phyloP scores from a whole-genome alignment of 176 grass and related monocot genomes.

The Stipa capillata region DNA sequence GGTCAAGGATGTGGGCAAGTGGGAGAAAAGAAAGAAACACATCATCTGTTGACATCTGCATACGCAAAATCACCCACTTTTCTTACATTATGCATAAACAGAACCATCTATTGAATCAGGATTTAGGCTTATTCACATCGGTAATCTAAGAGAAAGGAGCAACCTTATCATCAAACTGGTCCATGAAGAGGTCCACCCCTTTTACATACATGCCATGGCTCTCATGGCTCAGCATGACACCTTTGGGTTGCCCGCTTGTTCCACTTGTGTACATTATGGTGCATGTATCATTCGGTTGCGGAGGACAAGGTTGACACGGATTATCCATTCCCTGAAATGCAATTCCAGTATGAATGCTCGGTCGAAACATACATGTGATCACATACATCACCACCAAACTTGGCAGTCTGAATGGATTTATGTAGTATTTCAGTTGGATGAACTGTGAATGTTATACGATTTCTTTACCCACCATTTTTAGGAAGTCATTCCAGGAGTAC shows the following conservation, averaged over 20 bases:
- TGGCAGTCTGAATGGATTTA: slow-evolving; percentile 10
- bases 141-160: background rate
- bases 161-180: slow-evolving; percentile 95
- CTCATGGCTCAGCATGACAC: slow-evolving; percentile 87
- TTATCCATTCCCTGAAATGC: slow-evolving; percentile 71
- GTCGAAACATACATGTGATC: slow-evolving; percentile 16
- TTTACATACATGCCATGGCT: slow-evolving; percentile 55
- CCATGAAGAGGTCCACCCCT: slow-evolving; percentile 75
- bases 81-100: slow-evolving; percentile 1
- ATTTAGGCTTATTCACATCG: background rate
- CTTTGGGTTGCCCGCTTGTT: slow-evolving; percentile 89
- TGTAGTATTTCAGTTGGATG: slow-evolving; percentile 14
- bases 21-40: slow-evolving; percentile 98
- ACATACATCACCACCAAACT: background rate
- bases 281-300: slow-evolving; percentile 63
- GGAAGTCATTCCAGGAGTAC: slow-evolving; percentile 74
- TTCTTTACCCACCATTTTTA: slow-evolving; percentile 59
- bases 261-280: slow-evolving; percentile 99
- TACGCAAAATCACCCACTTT: slow-evolving; percentile 17
- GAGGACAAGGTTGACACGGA: slow-evolving; percentile 45
- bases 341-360: slow-evolving; percentile 9
- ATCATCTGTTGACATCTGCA: slow-evolving; percentile 93
- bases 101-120: background rate
- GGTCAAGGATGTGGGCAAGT: slow-evolving; percentile 94
- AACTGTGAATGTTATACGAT: background rate